Evolutionary conservation across 2,329 filamentous ascomycete species (phyloP), one percentile per base, ranked within the genome.

Genomic region (Shiraia bambusicola): DNA sequence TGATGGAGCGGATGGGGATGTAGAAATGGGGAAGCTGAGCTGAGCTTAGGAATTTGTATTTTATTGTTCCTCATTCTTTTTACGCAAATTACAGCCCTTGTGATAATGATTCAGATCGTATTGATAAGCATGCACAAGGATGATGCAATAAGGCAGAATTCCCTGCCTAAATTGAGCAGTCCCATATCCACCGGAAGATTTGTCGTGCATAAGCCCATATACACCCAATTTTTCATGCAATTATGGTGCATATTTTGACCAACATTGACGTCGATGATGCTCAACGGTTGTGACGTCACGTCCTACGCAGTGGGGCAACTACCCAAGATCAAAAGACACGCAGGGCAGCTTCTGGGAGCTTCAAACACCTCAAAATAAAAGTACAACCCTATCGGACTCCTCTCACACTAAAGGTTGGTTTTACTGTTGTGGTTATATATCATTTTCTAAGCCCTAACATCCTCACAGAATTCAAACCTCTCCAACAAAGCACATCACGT

Each of bases 11-110:
- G 61, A 76, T 6, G 76, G 75, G 43, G 85, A 87, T 56, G 54
- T 78, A 62, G 87, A 90, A 71, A 77, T 87, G 76, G 86, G 84
- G 47, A 89, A 90, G 72, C 75, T 80, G 69, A 84, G 77, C 52
- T 83, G 49, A 58, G 35, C 13, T 31, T 22, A 29, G 28, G 2
- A 16, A 29, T 12, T 31, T 32, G 12, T 19, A 34, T 22, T 11
- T 22, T 12, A 15, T 14, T 15, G 4, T 15, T 15, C 4, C 10
- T 13, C 13, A 4, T 6, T 9, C 14, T 5, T 5, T 31, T 14
- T 14, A 10, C 2, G 10, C 15, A 15, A 16, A 15, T 14, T 15
- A 17, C n/a, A 11, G 12, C 12, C 8, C 6, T 12, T 15, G 17
- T 15, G 13, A 28, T 17, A n/a, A 15, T 12, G 29, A 5, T 17